Evolutionary conservation across 2,329 filamentous ascomycete genomes (phyloP), one percentile per base, ranked within the genome.

Genomic region (Fusarium dimerum): DNA sequence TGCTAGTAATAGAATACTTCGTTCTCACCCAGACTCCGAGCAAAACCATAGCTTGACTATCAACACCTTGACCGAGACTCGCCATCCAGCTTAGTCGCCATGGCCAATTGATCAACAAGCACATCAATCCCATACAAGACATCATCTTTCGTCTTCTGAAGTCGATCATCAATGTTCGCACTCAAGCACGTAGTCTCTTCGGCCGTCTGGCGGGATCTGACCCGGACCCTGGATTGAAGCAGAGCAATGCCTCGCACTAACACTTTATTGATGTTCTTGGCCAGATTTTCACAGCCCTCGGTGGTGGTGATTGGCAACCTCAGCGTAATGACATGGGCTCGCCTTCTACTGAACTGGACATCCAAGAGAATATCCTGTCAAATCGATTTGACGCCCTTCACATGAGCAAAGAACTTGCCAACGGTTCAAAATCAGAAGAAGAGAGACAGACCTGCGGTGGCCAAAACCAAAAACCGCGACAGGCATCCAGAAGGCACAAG

Each of bases 191-290:
- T 49, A 45, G 43, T 11, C 48, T 57, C 2, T 78, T 73, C 47
- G 62, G 71, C 41, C 65, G 68, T 45, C 52, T 72, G 10, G 66
- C 65, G 32, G 61, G 63, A 7, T 48, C 60, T 7, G 66, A 64
- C 20, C 63, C 66, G 5, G 71, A 74, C 40, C 67, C 68, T 6
- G 69, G 73, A 8, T 10, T 53, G 4, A 60, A 73, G 45, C 64
- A 60, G 44, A 75, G 69, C 50, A 78, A 77, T 52, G 54, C 50
- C 2, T 66, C 66, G 1, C 75, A 79, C 56, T 72, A 73, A 42
- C 56, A 68, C 38, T 79, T 77, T 55, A 78, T 78, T 47, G 67
- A 77, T 41, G 66, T 65, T 2, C 67, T 79, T 2, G 64, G 55
- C 4, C 55, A 71, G 5, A 69, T 70, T 1, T 76, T 76, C 36